Evolutionary conservation across 2,329 filamentous ascomycete species (phyloP), one percentile per base, ranked within the genome.

Genomic region (Trichoderma sp.): DNA sequence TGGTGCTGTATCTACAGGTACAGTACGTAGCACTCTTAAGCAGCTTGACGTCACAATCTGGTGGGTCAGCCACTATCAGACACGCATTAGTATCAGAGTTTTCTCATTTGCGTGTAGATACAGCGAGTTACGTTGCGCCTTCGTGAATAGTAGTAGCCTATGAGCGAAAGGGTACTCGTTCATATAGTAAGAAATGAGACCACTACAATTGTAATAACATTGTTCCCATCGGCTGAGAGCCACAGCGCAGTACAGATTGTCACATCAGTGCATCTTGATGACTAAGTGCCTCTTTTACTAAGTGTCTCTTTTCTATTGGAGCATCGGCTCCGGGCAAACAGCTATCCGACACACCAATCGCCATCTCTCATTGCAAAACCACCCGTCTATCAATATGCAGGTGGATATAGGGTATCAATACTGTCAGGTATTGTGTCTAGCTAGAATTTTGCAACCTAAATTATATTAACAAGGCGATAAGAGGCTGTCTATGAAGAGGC

Each of bases 21-120:
- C n/a, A n/a, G 65, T 34, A 24, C 18, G 39, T 14, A 68, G 64
- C 43, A 51, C 59, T n/a, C 28, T 58, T 37, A 68, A 26, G 59
- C 28, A 61, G 59, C 60, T 66, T 66, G 66, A 68, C 66, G 66
- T 68, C 66, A 68, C 66, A 37, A n/a, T 51, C 65, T 30, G 24
- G 65, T 37, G 55, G 65, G 55, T 59, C 64, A 11, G 30, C 43
- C 18, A 30, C 46, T 37, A 46, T 39, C 58, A 43, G 21, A 60
- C 24, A 24, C 18, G 18, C 24, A 37, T 32, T 32, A n/a, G n/a
- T n/a, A 59, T 67, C 55, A 24, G 46, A 54, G 16, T 30, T 60
- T 39, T 60, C 54, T 54, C 37, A 18, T 39, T 7, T 43, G 39
- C 39, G 3, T 18, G 18, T 18, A 8, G 18, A 18, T n/a, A 3